Conservation (phyloP, 441 rosid species). For the Arabidopsis hybrid region DNA sequence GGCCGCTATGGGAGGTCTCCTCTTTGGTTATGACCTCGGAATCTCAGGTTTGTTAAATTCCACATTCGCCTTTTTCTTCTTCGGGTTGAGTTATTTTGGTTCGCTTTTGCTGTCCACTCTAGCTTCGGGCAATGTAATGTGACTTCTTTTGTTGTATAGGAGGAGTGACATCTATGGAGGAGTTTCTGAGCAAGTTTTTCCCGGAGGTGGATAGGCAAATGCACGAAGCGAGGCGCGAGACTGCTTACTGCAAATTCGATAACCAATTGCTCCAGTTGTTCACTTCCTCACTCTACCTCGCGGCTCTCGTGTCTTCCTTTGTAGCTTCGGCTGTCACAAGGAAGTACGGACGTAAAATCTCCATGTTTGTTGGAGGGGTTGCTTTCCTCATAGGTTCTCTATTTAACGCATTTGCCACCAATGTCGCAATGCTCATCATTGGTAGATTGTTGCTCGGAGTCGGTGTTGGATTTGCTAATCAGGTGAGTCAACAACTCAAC, state of each 20-base stretch:
- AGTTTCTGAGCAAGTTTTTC: slow-evolving; percentile 61
- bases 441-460: slow-evolving; percentile 72
- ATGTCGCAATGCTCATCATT: slow-evolving; percentile 60
- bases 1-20: slow-evolving; percentile 59
- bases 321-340: slow-evolving; percentile 55
- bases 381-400: slow-evolving; percentile 58
- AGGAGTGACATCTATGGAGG: slow-evolving; percentile 73
- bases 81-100: not conserved
- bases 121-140: not conserved
- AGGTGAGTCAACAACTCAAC: slow-evolving; percentile 44
- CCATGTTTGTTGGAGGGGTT: slow-evolving; percentile 59
- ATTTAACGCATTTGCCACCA: slow-evolving; percentile 55
- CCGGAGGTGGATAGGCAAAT: slow-evolving; percentile 54
- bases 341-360: slow-evolving; percentile 56
- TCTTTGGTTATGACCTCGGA: slow-evolving; percentile 51
- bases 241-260: slow-evolving; percentile 64
- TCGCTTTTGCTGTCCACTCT: not conserved
- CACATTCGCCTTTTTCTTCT: not conserved
- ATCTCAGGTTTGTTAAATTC: slow-evolving; percentile 42
- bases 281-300: slow-evolving; percentile 67
- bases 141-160: slow-evolving; percentile 44
- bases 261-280: slow-evolving; percentile 52
- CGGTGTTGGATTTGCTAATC: slow-evolving; percentile 77
- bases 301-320: slow-evolving; percentile 62
- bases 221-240: slow-evolving; percentile 45